Evolutionary conservation across 805 yeast genomes (phyloP), one percentile per base, ranked within the genome.

Genomic region (Starmerella etchellsii): DNA sequence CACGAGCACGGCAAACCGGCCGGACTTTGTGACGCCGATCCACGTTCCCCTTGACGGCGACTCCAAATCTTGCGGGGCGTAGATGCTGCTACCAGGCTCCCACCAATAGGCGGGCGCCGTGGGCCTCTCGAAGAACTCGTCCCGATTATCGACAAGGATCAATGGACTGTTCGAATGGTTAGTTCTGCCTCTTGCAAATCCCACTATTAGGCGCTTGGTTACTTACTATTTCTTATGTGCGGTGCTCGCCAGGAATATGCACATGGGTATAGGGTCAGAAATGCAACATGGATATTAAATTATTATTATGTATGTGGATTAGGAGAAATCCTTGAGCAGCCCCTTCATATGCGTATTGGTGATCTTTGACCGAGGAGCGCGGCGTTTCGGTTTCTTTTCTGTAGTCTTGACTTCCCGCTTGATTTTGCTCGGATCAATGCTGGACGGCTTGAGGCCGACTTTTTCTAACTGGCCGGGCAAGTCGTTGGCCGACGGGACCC

Each of bases 311-410:
- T 23, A 10, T 23, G 25, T 10, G 10, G 10, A 10, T 21, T 34
- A 47, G 11, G 56, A 50, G 42, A 85, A 91, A 56, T 91, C 98
- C 62, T 81, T 84, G 57, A 91, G 73, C 20, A 91, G 79, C 42
- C 96, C 97, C 59, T 85, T 79, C 93, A 91, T 81, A 62, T 91
- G 99, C 2, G 94, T 79, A 60, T 91, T 91, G 10, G 99, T 91
- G 54, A 91, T 74, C 67, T 85, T 91, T 34, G 95, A 93, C 56
- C 85, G 73, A 62, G 97, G 76, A 37, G 93, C 82, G n/a, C 54
- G 46, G 62, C 82, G 87, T 72, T 84, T 84, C 59, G 80, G 85
- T 63, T 85, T 88, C 59, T 80, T 74, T 38, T 69, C 72, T 25
- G 63, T 65, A 1, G 68, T 62, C 34, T 71, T 73, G 41, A 71